Evolutionary conservation across 805 yeast species (phyloP).

Genomic region (Jamesozyma hellenica): DNA sequence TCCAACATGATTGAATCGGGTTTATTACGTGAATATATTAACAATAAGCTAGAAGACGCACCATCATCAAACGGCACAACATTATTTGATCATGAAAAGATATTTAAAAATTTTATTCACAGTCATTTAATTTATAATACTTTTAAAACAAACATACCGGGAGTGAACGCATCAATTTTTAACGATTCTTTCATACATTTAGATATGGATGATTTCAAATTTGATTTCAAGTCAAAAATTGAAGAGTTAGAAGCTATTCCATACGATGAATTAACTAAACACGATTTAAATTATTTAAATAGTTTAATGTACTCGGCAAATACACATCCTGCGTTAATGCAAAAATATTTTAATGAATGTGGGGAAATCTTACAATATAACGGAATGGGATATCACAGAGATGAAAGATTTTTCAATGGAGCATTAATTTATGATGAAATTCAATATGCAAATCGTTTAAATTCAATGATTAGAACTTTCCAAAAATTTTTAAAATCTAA

Average conservation of each 20-base stretch:
- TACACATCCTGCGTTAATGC: conserved; percentile 26
- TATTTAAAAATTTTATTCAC: conserved; percentile 13
- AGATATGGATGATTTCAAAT: conserved; percentile 19
- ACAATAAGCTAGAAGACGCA: not conserved
- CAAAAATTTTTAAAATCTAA: conserved; percentile 37
- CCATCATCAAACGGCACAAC: not conserved
- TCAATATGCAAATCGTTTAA: conserved; percentile 22
- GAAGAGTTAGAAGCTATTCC: conserved; percentile 14
- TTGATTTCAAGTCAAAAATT: conserved; percentile 19
- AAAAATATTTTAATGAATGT: conserved; percentile 33
- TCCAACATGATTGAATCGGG: conserved; percentile 19
- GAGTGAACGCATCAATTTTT: conserved; percentile 5
- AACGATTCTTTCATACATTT: conserved; percentile 12
- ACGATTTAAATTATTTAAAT: conserved; percentile 26
- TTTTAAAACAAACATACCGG: conserved; percentile 10
- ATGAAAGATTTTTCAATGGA: conserved; percentile 52
- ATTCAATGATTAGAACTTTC: conserved; percentile 43
- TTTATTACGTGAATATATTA: conserved; percentile 9
- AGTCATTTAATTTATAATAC: conserved; percentile 5
- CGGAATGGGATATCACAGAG: conserved; percentile 37
- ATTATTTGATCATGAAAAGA: conserved; percentile 14
- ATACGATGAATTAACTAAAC: conserved; percentile 6
- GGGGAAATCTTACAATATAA: conserved; percentile 14
- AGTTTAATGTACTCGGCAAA: conserved; percentile 29
- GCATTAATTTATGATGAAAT: conserved; percentile 32